Evolutionary conservation across 345 rosid genomes (phyloP), one percentile per base, ranked within the genome.

Genomic region (Diplotaxis tenuifolia): DNA sequence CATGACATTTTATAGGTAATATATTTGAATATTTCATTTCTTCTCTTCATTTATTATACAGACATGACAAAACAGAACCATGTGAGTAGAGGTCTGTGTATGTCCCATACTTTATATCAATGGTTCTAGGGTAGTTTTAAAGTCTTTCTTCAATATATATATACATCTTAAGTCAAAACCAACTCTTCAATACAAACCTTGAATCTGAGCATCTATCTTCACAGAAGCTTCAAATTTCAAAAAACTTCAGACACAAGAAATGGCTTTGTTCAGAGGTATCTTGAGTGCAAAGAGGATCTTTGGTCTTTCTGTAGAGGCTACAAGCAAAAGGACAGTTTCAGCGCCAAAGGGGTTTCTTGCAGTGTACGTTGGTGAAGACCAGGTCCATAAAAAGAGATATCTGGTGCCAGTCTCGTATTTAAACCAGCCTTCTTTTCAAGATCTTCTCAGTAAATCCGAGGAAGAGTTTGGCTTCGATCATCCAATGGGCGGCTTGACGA

Each of bases 381-480:
- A 47, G 23, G 21, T 29, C 6, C 69, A 79, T 10, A 83, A 72
- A 76, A 85, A 81, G 67, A 73, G 85, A 63, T 83, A 68, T 16
- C 14, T 84, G 23, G 76, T 85, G 10, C 88, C 88, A 14, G 8
- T 85, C 3, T 82, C 85, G 4, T 79, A 62, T 20, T 45, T 83
- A 42, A 82, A 61, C 23, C 66, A 82, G 12, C 75, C 87, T 65
- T 74, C 75, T 0, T 86, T 89, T 42, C 87, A 78, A 55, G 81
- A 65, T 45, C 69, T 84, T 75, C 76, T 84, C 8, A 28, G 77
- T 28, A 78, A 65, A 68, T 78, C 82, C 1, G 88, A 83, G 47
- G 86, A 89, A 67, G 87, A 84, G 65, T 82, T 79, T 9, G 84
- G 87, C 0, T 79, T 68, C 4, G 68, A 84, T 49, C 87, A 84